These are phyloP conservation scores for Aureobasidium sp. DNA, from an alignment of 2,329 filamentous ascomycete genomes.

Conservation along the genomic window DNA sequence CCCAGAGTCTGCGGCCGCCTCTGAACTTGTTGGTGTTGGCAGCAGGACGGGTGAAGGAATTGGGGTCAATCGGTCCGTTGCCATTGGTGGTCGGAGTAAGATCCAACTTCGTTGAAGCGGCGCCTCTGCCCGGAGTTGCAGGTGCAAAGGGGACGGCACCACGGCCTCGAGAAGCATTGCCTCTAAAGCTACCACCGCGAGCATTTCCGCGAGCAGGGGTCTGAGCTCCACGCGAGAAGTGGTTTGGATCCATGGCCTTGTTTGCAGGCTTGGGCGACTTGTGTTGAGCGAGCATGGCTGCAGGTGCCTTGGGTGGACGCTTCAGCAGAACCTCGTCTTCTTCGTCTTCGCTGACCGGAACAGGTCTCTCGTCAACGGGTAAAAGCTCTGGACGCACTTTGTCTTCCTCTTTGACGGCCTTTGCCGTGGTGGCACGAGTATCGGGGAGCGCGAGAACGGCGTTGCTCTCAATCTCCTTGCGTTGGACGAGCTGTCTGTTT, in stretches of 20 bases:
- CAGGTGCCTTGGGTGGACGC: slow-evolving; percentile 25
- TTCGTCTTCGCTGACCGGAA: slow-evolving; percentile 14
- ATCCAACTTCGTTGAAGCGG: not conserved
- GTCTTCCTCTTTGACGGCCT: not conserved
- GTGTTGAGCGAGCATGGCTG: slow-evolving; percentile 25
- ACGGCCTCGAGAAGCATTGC: slow-evolving; percentile 19
- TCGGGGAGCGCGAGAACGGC: not conserved
- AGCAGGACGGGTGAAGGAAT: slow-evolving; percentile 29
- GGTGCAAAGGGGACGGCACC: not conserved
- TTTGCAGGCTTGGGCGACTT: slow-evolving; percentile 13
- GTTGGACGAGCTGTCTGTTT: slow-evolving; percentile 25
- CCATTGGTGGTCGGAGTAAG: slow-evolving; percentile 2
- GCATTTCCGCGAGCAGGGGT: slow-evolving; percentile 15
- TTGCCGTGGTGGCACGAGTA: not conserved
- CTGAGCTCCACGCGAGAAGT: slow-evolving; percentile 35
- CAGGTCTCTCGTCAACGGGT: slow-evolving; percentile 15
- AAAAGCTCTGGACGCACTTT: not conserved
- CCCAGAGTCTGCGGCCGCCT: slow-evolving; percentile 28
- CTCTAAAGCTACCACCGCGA: slow-evolving; percentile 21
- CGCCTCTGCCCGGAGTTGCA: not conserved
- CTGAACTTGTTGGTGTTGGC: slow-evolving; percentile 22
- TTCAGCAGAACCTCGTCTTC: slow-evolving; percentile 22
- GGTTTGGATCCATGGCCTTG: slow-evolving; percentile 39
- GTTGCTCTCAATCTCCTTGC: slow-evolving; percentile 15
- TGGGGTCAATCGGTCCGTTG: slow-evolving; percentile 29